Percentiles rank a stretch among this genome's conserved stretches.
phyloP scores from a whole-genome alignment of 306 rosid genomes.

The Glycine soja region DNA sequence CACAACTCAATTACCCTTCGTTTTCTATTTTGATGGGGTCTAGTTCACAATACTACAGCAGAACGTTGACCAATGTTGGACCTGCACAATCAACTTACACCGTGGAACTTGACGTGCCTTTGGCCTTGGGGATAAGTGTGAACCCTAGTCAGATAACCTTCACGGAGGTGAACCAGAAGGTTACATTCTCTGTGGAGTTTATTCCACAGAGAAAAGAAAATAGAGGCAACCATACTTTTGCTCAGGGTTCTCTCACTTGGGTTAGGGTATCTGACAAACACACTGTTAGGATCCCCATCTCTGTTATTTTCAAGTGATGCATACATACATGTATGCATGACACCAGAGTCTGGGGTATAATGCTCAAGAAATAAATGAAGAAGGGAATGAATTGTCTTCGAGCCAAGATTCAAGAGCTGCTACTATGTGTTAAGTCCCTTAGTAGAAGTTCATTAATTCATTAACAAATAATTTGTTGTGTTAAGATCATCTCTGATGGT shows the following conservation, averaged over 20 bases:
- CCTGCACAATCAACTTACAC: slow-evolving; percentile 49
- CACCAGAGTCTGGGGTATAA: not conserved
- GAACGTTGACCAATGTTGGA: slow-evolving; percentile 66
- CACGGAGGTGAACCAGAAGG: slow-evolving; percentile 52
- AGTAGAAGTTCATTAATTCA: not conserved
- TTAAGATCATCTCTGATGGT: slow-evolving; percentile 7
- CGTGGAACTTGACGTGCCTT: slow-evolving; percentile 43
- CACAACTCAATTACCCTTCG: slow-evolving; percentile 67
- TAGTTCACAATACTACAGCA: slow-evolving; percentile 48
- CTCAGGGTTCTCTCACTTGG: slow-evolving; percentile 66
- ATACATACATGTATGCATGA: not conserved
- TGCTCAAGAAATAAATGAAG: slow-evolving; percentile 15
- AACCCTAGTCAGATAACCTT: slow-evolving; percentile 51
- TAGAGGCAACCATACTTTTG: slow-evolving; percentile 32
- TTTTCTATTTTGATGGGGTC: slow-evolving; percentile 51
- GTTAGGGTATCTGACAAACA: slow-evolving; percentile 58
- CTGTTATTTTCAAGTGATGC: slow-evolving; percentile 49
- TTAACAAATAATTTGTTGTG: slow-evolving; percentile 14
- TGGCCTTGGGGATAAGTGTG: slow-evolving; percentile 46
- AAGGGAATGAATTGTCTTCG: not conserved
- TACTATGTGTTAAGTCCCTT: not conserved
- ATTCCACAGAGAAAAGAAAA: slow-evolving; percentile 42
- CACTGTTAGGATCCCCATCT: slow-evolving; percentile 53
- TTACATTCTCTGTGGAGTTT: slow-evolving; percentile 48
- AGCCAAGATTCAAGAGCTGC: not conserved